phyloP scores from a whole-genome alignment of 768 basidiomycete species.

The Dioszegia hungarica region DNA sequence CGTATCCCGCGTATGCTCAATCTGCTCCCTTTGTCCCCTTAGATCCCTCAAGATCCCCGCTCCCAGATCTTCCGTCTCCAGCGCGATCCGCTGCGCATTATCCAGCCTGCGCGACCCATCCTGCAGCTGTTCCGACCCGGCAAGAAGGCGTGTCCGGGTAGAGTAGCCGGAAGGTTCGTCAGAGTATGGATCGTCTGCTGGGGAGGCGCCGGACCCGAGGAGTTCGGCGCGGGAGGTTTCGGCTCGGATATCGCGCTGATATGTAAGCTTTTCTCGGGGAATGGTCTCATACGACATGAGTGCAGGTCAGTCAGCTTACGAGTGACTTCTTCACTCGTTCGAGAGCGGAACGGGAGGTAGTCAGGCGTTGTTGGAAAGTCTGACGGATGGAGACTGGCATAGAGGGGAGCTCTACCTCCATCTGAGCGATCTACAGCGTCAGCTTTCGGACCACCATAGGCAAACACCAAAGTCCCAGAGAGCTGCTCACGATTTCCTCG shows the following conservation, averaged over 20 bases:
- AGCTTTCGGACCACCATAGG: neutral
- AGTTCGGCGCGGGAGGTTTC: conserved; percentile 71
- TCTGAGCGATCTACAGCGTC: conserved; percentile 76
- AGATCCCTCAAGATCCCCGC: conserved; percentile 85
- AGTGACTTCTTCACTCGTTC: conserved; percentile 69
- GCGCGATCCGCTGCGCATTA: conserved; percentile 83
- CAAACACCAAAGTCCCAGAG: neutral
- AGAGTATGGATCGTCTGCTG: conserved; percentile 62
- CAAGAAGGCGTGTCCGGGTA: conserved; percentile 64
- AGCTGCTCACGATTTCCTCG: conserved; percentile 76
- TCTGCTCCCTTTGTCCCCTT: conserved; percentile 82
- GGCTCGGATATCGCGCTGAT: conserved; percentile 63
- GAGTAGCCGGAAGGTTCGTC: conserved; percentile 55
- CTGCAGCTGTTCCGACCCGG: conserved; percentile 70
- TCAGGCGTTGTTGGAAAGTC: conserved; percentile 70
- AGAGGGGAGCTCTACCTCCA: conserved; percentile 96
- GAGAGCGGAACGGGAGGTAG: conserved; percentile 69
- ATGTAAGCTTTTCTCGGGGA: neutral
- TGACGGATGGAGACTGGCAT: conserved; percentile 79
- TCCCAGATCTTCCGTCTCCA: conserved; percentile 95
- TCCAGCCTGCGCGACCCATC: conserved; percentile 75
- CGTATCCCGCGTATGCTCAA: conserved; percentile 85
- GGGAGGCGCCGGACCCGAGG: conserved; percentile 54
- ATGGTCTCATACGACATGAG: neutral
- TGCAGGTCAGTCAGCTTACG: conserved; percentile 39